These are phyloP conservation scores for Sordariomycetes sp. DNA, from an alignment of 2,329 filamentous ascomycete genomes.

Conservation along the genomic window DNA sequence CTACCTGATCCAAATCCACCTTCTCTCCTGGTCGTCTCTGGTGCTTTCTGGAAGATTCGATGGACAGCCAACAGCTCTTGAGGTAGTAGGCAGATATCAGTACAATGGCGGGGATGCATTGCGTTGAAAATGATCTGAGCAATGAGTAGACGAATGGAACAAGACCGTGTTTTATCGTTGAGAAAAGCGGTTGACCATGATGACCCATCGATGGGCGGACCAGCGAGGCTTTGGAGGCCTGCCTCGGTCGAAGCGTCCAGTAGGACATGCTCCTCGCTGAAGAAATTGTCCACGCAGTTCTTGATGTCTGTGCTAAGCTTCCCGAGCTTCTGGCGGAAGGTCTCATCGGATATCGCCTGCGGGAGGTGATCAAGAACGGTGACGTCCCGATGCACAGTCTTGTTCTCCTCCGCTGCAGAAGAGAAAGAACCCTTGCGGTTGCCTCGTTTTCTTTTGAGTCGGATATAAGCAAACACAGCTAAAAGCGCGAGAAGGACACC, in stretches of 20 bases:
- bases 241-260: not conserved
- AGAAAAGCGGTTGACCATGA: not conserved
- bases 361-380: constrained; percentile 1
- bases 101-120: not conserved
- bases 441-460: not conserved
- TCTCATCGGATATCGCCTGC: not conserved
- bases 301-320: constrained; percentile 1
- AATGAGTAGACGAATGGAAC: not conserved
- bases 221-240: not conserved
- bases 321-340: not conserved
- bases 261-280: not conserved
- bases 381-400: not conserved
- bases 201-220: not conserved
- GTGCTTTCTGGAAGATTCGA: not conserved
- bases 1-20: not conserved
- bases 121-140: not conserved
- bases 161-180: not conserved
- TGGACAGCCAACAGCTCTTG: not conserved
- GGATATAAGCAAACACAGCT: not conserved
- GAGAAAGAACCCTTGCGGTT: not conserved
- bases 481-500: not conserved
- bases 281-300: constrained; percentile 1
- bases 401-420: too few species aligned
- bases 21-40: not conserved
- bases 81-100: not conserved